Base-by-base conservation (phyloP, 2,329 filamentous ascomycete genomes). In the Trichophaea hybrida region DNA sequence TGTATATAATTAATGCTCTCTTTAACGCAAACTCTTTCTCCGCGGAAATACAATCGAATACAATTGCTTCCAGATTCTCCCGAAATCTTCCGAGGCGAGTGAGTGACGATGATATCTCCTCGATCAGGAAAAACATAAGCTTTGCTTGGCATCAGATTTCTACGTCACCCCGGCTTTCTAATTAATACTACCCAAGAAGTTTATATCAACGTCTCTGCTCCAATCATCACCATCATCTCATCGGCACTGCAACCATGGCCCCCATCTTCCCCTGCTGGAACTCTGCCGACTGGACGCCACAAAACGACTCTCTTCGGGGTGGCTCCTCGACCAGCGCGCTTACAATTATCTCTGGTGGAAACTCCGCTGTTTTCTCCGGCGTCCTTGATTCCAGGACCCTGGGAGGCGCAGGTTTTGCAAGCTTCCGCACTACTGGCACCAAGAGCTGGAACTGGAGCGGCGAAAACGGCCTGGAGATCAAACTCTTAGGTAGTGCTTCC, bases 261-360 rank as follows among this genome's bases (percentile, higher is more conserved):
- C 31, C 31, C 31, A 7, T 57, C 38, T 57, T 57, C 38, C 55
- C 55, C 7, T 74, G 75, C 24, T 87, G 84, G 83, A 71, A 75
- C 24, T 69, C 75, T 1, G 70, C 73, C 55, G 76, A 80, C 64
- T 91, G 85, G 85, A 82, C 78, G 6, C 75, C 80, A 12, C 83
- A 80, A 57, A 85, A 91, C 70, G 87, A 91, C 71, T 77, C 82
- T 34, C 85, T 91, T n/a, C 81, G 86, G 49, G 85, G 85, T 60
- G 87, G 87, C 55, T 77, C 77, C 61, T 88, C 84, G 63, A 71
- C 74, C 58, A 83, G 71, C 58, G 77, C 72, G 69, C 70, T 79
- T 12, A 73, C 74, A 15, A 70, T 71, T 40, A 70, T 70, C 17
- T 63, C 70, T 12, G 65, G 71, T 51, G 65, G 62, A 7, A 65